Base-by-base conservation (phyloP, 2,329 filamentous ascomycete genomes). In the Calonectria henricotiae region DNA sequence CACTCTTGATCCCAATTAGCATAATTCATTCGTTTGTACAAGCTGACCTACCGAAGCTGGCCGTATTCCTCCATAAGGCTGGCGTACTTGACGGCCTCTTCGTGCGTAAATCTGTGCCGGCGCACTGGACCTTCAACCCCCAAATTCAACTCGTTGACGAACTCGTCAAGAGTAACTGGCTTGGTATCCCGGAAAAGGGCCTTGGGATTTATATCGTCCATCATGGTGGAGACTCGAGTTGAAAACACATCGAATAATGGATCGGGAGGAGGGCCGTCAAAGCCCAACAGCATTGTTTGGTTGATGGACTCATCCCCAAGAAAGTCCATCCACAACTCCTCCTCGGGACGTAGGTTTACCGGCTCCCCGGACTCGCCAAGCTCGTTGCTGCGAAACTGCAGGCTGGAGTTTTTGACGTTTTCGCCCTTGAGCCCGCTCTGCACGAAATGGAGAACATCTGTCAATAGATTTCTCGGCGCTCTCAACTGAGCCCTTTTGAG, bases 141-240 rank as follows among this genome's bases (percentile, higher is more conserved):
- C 8, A 35, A 30, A 27, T 81, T 81, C 47, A 81, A 30, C 32
- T 72, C 69, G 12, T 44, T 43, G 30, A 80, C 15, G 17, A 81
- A 80, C 7, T 67, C 46, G 0, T 61, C 32, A 13, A 80, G 39
- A 65, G 68, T 25, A 76, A 77, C 61, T 0, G 54, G 51, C 23
- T 67, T 32, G 8, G 15, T 23, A 13, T 74, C 70, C n/a, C 58
- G 37, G 43, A 78, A 80, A 4, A 73, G 35, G 5, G 67, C 54
- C 5, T 73, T 12, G 4, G 70, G 69, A 13, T 68, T 68, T 12
- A 70, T 43, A 11, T 79, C 74, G 0, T 69, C 46, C 62, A 81
- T 67, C 64, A 80, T 74, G 4, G 68, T 60, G n/a, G 68, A 49
- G 4, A 78, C 70, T 43, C 78, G 75, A 15, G 67, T 49, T 20